These are phyloP conservation scores for Tieghemiomyces parasiticus DNA, from an alignment of 192 early-diverging fungal species.

Conservation along the genomic window DNA sequence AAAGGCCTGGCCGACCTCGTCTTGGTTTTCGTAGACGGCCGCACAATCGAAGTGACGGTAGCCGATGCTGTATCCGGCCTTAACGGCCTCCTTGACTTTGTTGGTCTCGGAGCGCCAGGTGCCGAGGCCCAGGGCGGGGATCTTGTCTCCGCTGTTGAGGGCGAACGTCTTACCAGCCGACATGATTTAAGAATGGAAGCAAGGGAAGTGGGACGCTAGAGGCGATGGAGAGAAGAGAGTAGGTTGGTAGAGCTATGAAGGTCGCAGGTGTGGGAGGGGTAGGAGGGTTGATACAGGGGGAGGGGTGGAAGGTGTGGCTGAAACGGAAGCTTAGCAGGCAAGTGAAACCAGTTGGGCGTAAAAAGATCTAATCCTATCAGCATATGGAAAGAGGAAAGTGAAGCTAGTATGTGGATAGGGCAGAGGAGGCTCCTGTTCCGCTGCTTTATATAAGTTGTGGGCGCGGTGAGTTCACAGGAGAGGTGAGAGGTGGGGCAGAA, in stretches of 20 bases:
- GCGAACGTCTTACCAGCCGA: slow-evolving; percentile 17
- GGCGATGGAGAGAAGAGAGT: neutral
- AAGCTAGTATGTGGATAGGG: too few species aligned
- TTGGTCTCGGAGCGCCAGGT: slow-evolving; percentile 42
- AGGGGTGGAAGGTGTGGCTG: neutral
- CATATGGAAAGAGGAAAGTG: too few species aligned
- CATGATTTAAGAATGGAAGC: neutral
- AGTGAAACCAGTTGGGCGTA: neutral
- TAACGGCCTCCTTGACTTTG: slow-evolving; percentile 43
- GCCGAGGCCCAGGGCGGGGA: slow-evolving; percentile 46
- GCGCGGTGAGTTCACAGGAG: too few species aligned
- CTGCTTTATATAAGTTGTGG: too few species aligned
- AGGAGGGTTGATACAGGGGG: neutral
- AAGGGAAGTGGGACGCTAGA: neutral
- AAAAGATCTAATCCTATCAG: too few species aligned
- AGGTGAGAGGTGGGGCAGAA: too few species aligned
- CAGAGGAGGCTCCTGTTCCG: too few species aligned
- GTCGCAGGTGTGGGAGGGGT: neutral
- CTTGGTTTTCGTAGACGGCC: slow-evolving; percentile 56
- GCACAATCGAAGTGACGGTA: slow-evolving; percentile 63
- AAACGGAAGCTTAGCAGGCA: neutral
- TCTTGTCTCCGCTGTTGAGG: slow-evolving; percentile 46
- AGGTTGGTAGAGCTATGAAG: neutral
- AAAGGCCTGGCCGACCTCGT: slow-evolving; percentile 62
- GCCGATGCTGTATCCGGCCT: slow-evolving; percentile 43